Evolutionary conservation across 768 basidiomycete genomes (phyloP).

Genomic region (Collybia sordida): DNA sequence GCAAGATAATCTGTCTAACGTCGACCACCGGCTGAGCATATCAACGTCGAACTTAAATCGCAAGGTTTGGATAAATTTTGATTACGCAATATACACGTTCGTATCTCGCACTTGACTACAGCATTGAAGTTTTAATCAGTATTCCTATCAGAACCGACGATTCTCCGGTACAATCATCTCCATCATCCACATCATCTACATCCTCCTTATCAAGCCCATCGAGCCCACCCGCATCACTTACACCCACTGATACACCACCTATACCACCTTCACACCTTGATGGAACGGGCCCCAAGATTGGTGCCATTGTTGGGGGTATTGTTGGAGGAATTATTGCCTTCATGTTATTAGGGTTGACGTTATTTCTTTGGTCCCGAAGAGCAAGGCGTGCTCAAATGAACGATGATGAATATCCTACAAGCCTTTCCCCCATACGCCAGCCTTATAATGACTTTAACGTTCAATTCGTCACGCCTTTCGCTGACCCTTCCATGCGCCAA

Average conservation of each 20-base stretch:
- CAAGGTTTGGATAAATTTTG: slow-evolving; percentile 32
- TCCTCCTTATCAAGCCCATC: neutral
- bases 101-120: slow-evolving; percentile 2
- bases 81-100: slow-evolving; percentile 37
- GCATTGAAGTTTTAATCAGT: neutral
- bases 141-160: slow-evolving; percentile 2
- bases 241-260: neutral
- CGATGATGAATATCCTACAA: neutral
- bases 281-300: neutral
- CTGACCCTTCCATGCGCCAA: too few species aligned
- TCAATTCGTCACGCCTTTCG: neutral
- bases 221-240: neutral
- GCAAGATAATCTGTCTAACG: slow-evolving; percentile 22
- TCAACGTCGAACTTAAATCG: slow-evolving; percentile 22
- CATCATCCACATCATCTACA: neutral
- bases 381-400: neutral
- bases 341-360: slow-evolving; percentile 1
- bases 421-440: neutral
- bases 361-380: slow-evolving; percentile 6
- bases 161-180: neutral
- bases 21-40: slow-evolving; percentile 24
- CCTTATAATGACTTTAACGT: neutral
- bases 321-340: slow-evolving; percentile 9
- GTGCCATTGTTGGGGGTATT: slow-evolving; percentile 9
- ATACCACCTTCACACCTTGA: neutral